Base-by-base conservation (phyloP, 305 asterid species). In the Vinca major region DNA sequence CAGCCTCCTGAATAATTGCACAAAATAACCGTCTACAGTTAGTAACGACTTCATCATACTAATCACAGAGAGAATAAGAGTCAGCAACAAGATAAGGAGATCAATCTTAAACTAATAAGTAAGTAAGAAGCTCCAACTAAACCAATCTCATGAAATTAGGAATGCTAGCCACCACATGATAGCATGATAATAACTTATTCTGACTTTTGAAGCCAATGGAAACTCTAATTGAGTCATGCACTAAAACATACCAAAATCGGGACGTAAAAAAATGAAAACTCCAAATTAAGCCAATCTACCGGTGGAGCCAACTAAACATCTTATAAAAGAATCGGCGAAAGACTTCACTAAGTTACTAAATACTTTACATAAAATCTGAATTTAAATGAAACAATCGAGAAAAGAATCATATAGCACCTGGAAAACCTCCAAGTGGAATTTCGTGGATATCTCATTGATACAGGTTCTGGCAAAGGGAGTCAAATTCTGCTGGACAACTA, bases 341-440 rank as follows among this genome's bases (percentile, higher is more conserved):
- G 44, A 36, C 8, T 33, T 33, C 44, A 33, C 17, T 6, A 13
- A 14, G 37, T 10, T 37, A 60, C 64, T 1, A 60, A 37, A 14
- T 36, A 16, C 47, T 14, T 11, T 11, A 57, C 17, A 33, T 33
- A 57, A 5, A 60, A 1, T 60, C 9, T 39, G 20, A 36, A 37
- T 14, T 60, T 45, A 44, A 39, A 26, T 7, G 19, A 36, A 10
- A 43, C 0, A 19, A 41, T n/a, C 37, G 50, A 47, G 16, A 16
- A 47, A 47, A 47, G 4, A 11, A 47, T 47, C 51, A 47, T 1
- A 47, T 47, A 47, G 76, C 54, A 89, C 95, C 95, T 86, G 94
- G 67, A 91, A 89, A 75, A 85, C 90, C 79, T 91, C 96, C 80
- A 91, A 75, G 73, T 86, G 94, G 71, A 88, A 86, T 74, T 88